Evolutionary conservation across 208 protist genomes (phyloP).

Genomic region (Acanthamoeba triangularis): DNA sequence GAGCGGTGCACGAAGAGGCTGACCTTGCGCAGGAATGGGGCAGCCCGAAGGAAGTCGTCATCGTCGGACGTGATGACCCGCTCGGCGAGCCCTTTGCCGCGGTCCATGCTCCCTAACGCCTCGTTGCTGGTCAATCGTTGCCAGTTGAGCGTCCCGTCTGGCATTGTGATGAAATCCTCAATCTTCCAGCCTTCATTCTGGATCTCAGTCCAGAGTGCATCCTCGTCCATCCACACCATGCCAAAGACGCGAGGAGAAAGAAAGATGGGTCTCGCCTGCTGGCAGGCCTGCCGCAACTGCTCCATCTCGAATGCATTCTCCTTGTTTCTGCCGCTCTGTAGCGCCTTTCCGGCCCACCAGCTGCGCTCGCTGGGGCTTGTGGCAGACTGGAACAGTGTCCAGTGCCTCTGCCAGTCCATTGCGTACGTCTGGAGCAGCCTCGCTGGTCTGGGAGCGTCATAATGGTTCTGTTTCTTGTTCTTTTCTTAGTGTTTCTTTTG

Average conservation of each 20-base stretch:
- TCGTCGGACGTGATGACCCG: slow-evolving; percentile 3
- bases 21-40: slow-evolving; percentile 46
- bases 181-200: not conserved
- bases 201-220: not conserved
- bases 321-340: not conserved
- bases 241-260: not conserved
- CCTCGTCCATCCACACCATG: slow-evolving; percentile 25
- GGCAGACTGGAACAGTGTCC: not conserved
- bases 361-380: not conserved
- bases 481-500: not conserved
- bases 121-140: slow-evolving; percentile 19
- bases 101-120: not conserved
- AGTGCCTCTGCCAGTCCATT: not conserved
- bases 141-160: slow-evolving; percentile 36
- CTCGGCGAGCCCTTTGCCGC: not conserved
- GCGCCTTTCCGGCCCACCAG: slow-evolving; percentile 34
- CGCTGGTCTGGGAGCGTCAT: too few relatives aligned
- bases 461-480: not conserved
- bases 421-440: not conserved
- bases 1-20: slow-evolving; percentile 38
- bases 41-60: slow-evolving; percentile 1
- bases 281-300: not conserved
- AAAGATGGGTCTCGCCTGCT: not conserved
- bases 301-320: not conserved
- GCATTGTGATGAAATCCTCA: not conserved